Percentiles rank a stretch among this genome's conserved stretches.
phyloP scores from a whole-genome alignment of 495 filamentous ascomycete species.

The Pyronema domesticum region DNA sequence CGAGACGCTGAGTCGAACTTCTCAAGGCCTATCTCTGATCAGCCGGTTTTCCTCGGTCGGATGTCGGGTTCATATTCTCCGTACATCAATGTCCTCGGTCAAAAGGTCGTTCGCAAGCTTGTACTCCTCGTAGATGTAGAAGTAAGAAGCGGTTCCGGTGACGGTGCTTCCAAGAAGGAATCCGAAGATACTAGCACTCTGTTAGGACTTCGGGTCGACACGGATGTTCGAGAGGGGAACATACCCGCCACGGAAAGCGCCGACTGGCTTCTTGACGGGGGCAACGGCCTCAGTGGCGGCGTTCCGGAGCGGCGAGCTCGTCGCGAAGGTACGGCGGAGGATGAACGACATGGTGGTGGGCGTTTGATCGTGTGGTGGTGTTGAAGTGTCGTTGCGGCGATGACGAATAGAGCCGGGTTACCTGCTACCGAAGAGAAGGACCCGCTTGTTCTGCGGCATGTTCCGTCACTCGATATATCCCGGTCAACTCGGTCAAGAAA shows the following conservation, averaged over 20 bases:
- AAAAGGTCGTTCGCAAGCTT: conserved; percentile 82
- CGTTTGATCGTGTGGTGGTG: neutral
- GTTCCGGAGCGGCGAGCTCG: neutral
- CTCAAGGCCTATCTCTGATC: conserved; percentile 52
- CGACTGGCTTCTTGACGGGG: conserved; percentile 63
- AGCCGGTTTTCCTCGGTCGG: conserved; percentile 12
- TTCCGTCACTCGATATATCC: no score
- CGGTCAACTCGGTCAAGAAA: no score
- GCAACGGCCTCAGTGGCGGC: neutral
- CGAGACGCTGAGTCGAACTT: conserved; percentile 66
- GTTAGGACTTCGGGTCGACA: conserved; percentile 1
- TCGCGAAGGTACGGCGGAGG: conserved; percentile 1
- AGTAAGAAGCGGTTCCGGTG: conserved; percentile 67
- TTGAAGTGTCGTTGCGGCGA: no score
- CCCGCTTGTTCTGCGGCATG: no score
- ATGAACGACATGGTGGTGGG: neutral
- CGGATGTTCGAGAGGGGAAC: conserved; percentile 22
- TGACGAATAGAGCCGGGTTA: no score
- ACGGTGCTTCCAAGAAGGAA: conserved; percentile 76
- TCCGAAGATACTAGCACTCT: conserved; percentile 53
- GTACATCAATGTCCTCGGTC: conserved; percentile 85
- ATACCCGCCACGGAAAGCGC: conserved; percentile 85
- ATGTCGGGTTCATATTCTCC: conserved; percentile 2
- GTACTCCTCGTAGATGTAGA: conserved; percentile 84
- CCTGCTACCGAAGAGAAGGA: no score